Percentiles rank a stretch among this genome's conserved stretches.
Conservation (phyloP, 192 early-diverging fungal species). For the Coemansia sp. region DNA sequence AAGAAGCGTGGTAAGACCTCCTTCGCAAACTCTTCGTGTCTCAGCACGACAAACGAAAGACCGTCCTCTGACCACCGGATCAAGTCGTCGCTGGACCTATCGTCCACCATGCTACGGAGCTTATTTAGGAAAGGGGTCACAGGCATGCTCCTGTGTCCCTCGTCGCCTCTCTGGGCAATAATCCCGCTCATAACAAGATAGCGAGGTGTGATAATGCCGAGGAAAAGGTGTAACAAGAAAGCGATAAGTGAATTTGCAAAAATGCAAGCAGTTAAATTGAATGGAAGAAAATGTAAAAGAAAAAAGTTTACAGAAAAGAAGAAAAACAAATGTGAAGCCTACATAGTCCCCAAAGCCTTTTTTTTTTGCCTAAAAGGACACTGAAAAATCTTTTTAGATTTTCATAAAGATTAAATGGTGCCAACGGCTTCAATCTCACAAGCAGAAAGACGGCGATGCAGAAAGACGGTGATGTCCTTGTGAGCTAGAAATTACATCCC, state of each 20-base stretch:
- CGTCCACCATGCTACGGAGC: conserved; percentile 94
- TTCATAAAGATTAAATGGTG: too few relatives aligned
- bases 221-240: neutral
- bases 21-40: conserved; percentile 80
- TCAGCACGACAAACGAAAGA: conserved; percentile 79
- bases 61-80: conserved; percentile 92
- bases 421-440: too few relatives aligned
- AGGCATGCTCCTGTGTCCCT: conserved; percentile 49
- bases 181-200: conserved; percentile 16
- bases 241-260: neutral
- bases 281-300: neutral
- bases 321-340: neutral
- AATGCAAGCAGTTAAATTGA: conserved; percentile 1
- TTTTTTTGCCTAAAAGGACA: too few relatives aligned
- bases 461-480: too few relatives aligned
- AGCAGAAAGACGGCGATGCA: too few relatives aligned
- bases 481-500: conserved; percentile 19
- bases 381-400: too few relatives aligned
- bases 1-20: conserved; percentile 84
- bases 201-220: neutral
- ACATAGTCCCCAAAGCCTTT: neutral
- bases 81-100: conserved; percentile 76
- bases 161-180: conserved; percentile 36
- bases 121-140: conserved; percentile 95
- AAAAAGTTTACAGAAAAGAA: neutral